A percentile compares a stretch with the other conserved stretches of the same genome.
Evolutionary conservation across 2,329 filamentous ascomycete genomes (phyloP).

Genomic region (Polychaeton citri): DNA sequence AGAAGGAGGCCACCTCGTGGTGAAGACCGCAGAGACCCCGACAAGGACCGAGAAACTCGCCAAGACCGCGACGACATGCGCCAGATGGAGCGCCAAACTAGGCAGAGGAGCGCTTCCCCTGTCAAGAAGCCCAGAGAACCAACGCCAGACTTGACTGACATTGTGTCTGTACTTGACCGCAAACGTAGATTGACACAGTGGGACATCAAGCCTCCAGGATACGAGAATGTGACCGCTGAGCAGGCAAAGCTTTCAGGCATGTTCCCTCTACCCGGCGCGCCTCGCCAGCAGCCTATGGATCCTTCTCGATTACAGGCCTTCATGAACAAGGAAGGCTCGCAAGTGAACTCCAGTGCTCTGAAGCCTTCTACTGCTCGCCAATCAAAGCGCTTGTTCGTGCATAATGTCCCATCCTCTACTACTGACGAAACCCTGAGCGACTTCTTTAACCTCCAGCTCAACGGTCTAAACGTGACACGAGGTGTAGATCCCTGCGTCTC

Average conservation of each 20-base stretch:
- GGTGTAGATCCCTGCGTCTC: conserved; percentile 72
- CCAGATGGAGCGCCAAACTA: conserved; percentile 23
- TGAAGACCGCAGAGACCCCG: conserved; percentile 13
- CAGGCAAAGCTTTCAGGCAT: conserved; percentile 97
- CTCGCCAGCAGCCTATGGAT: conserved; percentile 89
- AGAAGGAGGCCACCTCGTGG: conserved; percentile 17
- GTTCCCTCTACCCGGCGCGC: conserved; percentile 94
- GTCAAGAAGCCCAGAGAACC: conserved; percentile 86
- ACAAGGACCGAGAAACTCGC: conserved; percentile 3
- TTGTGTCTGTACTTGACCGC: conserved; percentile 68
- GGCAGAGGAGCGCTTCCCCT: conserved; percentile 59
- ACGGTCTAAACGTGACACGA: conserved; percentile 85
- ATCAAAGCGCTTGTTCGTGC: conserved; percentile 78
- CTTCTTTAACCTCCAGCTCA: conserved; percentile 95
- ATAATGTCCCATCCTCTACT: conserved; percentile 62
- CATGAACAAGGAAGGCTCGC: conserved; percentile 75
- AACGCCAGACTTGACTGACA: conserved; percentile 83
- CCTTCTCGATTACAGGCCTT: conserved; percentile 87
- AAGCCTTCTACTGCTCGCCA: conserved; percentile 90
- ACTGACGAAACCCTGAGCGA: conserved; percentile 63
- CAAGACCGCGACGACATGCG: conserved; percentile 22
- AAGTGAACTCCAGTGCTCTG: conserved; percentile 59
- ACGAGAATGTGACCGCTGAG: conserved; percentile 95
- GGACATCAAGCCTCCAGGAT: conserved; percentile 98
- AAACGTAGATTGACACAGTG: conserved; percentile 93